Evolutionary conservation across 2,329 filamentous ascomycete genomes (phyloP), one percentile per base, ranked within the genome.

Genomic region (Diaporthe batatas): DNA sequence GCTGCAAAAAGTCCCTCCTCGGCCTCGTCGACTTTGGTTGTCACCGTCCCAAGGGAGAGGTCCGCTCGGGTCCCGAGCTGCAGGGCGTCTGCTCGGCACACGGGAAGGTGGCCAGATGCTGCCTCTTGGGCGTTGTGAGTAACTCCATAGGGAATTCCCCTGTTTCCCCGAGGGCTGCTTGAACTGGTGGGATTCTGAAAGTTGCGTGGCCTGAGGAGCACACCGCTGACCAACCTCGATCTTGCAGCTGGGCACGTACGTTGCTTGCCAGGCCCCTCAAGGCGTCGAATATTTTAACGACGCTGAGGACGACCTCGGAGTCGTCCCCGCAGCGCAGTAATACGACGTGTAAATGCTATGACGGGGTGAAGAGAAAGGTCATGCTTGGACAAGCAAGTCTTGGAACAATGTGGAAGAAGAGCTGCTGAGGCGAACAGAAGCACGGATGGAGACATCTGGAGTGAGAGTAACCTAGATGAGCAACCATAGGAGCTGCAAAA

Each of bases 41-140:
- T n/a, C 2, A 36, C 6, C 29, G 11, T 25, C 29, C 25, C 2
- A 18, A 5, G 7, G 6, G 25, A 51, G 29, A 25, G 12, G 6
- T 5, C 25, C 11, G 25, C 2, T 25, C 62, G 5, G 62, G 62
- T 12, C 29, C 3, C 11, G 29, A 53, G 21, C 29, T 65, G 44
- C 12, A 11, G 29, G 47, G n/a, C 32, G 12, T 1, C 25, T 65
- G 62, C 29, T 6, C 0, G 21, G 44, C 62, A 4, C 16, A 34
- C 1, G 21, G 12, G 1, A 65, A 65, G 8, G 1, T 51, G 29
- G 6, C 62, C 3, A 51, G 32, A 16, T 65, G 62, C 44, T 65
- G 62, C 32, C 18, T 36, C 12, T 8, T 65, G 29, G 62, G 62
- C 25, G 0, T 51, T 36, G 62, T 65, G 36, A 65, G 62, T 65